A percentile compares a stretch with the other conserved stretches of the same genome.
Evolutionary conservation across 176 grass and related monocot genomes (phyloP).

Genomic region (Chloris gayana): DNA sequence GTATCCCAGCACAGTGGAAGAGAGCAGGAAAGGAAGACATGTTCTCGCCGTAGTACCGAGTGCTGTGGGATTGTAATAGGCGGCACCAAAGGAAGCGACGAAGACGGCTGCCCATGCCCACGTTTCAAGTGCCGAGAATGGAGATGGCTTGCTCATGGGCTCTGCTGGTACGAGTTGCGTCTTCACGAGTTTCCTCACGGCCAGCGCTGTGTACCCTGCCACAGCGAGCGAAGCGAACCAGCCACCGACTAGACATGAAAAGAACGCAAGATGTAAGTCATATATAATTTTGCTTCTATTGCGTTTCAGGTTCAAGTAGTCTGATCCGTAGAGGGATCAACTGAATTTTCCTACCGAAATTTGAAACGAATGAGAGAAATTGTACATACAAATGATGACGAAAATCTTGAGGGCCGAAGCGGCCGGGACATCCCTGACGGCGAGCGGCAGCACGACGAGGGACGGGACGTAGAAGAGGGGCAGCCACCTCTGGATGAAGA

Average conservation of each 20-base stretch:
- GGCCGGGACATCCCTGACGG: conserved; percentile 66
- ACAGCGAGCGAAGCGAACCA: conserved; percentile 81
- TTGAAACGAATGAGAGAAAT: too few relatives aligned
- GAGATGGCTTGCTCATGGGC: conserved; percentile 73
- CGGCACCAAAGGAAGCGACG: conserved; percentile 56
- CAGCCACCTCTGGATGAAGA: conserved; percentile 93
- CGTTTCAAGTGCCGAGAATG: conserved; percentile 56
- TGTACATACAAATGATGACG: conserved; percentile 59
- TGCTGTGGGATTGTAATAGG: conserved; percentile 49
- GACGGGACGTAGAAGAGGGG: conserved; percentile 92
- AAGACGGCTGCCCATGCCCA: conserved; percentile 72
- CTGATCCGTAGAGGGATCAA: too few relatives aligned
- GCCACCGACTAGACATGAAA: conserved; percentile 53
- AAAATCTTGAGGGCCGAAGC: conserved; percentile 85
- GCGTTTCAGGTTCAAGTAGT: too few relatives aligned
- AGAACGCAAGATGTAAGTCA: neutral
- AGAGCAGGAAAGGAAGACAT: conserved; percentile 81
- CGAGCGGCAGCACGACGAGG: conserved; percentile 79
- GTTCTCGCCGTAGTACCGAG: conserved; percentile 79
- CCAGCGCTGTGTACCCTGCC: conserved; percentile 67
- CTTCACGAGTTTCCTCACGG: conserved; percentile 78
- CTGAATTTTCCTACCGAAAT: too few relatives aligned
- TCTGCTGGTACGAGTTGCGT: conserved; percentile 79
- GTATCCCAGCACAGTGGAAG: conserved; percentile 83
- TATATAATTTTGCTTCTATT: too few relatives aligned